Evolutionary conservation across 1,284 basidiomycete species (phyloP).

Genomic region (Xerocomus cyaneibrunnescens): DNA sequence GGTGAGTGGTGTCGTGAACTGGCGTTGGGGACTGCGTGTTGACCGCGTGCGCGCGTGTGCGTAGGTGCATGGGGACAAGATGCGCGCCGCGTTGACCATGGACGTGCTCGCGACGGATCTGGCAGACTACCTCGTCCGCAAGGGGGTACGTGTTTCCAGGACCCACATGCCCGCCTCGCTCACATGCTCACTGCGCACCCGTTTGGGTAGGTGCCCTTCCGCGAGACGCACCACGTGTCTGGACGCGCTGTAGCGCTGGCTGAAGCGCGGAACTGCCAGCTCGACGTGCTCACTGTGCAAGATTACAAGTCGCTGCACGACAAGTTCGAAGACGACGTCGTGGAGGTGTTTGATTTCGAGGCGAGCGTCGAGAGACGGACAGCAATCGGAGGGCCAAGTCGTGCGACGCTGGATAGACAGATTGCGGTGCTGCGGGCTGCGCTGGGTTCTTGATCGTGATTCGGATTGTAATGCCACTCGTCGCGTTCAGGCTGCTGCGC

Average conservation of each 20-base stretch:
- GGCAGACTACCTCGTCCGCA: constrained; percentile 97
- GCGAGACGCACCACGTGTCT: constrained; percentile 98
- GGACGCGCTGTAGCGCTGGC: constrained; percentile 95
- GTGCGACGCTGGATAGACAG: constrained; percentile 84
- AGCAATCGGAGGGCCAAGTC: constrained; percentile 90
- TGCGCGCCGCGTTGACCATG: constrained; percentile 89
- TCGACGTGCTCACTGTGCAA: constrained; percentile 77
- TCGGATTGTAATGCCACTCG: too few species aligned
- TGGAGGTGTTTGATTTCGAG: constrained; percentile 88
- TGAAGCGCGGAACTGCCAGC: constrained; percentile 77
- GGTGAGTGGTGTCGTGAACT: constrained; percentile 42
- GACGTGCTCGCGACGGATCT: constrained; percentile 97
- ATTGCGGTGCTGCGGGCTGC: constrained; percentile 62
- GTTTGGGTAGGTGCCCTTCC: constrained; percentile 80
- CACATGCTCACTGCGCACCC: background rate
- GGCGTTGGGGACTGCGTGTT: background rate
- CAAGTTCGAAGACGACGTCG: constrained; percentile 83
- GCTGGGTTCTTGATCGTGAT: constrained; percentile 6
- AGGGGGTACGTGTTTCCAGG: constrained; percentile 67
- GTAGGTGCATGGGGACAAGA: constrained; percentile 88
- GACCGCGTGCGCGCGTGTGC: background rate
- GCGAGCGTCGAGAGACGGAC: constrained; percentile 92
- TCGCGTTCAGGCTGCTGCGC: background rate
- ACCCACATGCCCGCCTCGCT: background rate
- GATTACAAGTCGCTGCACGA: constrained; percentile 79